Evolutionary conservation across 768 basidiomycete genomes (phyloP).

Genomic region (Agrocybe chaxingu): DNA sequence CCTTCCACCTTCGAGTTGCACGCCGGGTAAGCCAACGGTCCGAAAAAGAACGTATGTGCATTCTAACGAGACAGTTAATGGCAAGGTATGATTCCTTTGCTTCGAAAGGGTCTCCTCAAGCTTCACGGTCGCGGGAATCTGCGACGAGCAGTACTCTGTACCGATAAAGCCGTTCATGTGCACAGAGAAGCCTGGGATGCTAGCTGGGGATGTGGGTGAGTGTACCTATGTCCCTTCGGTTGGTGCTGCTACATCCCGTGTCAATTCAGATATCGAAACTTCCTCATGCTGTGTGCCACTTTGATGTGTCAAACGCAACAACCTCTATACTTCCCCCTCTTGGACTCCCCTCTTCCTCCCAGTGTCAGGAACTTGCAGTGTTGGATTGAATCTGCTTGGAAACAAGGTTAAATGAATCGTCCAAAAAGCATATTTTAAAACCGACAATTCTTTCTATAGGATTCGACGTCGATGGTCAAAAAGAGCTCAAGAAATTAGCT

Average conservation of each 20-base stretch:
- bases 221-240: conserved; percentile 5
- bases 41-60: neutral
- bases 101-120: conserved; percentile 52
- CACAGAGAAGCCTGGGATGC: conserved; percentile 56
- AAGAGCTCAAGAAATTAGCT: conserved; percentile 50
- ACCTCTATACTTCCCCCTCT: conserved; percentile 56
- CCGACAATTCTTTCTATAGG: conserved; percentile 33
- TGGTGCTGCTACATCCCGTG: conserved; percentile 4
- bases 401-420: conserved; percentile 39
- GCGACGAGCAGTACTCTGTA: conserved; percentile 60
- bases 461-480: conserved; percentile 69
- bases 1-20: conserved; percentile 51
- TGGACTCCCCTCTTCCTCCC: conserved; percentile 58
- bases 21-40: conserved; percentile 45
- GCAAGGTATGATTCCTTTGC: conserved; percentile 61
- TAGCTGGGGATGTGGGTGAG: conserved; percentile 73
- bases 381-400: conserved; percentile 85
- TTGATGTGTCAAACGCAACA: conserved; percentile 67
- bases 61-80: neutral
- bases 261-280: conserved; percentile 72
- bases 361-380: conserved; percentile 71
- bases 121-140: conserved; percentile 49
- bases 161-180: conserved; percentile 59
- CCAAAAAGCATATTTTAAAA: conserved; percentile 8
- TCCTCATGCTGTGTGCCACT: conserved; percentile 71